Conservation (phyloP, 1,284 basidiomycete genomes). For the Tilletia caries region DNA sequence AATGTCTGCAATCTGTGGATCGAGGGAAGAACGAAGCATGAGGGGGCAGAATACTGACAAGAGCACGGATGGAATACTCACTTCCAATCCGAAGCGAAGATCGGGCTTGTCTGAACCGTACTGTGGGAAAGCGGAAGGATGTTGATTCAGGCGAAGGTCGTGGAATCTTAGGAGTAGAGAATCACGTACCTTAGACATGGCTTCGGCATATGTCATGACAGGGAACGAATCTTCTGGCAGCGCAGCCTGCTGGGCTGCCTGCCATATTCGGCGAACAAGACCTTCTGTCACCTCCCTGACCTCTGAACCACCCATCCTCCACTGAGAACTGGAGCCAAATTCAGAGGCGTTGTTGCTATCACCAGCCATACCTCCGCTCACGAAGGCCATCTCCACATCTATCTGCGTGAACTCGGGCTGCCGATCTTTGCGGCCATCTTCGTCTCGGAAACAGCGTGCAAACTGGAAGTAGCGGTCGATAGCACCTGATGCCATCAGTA, state of each 20-base stretch:
- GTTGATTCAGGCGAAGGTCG: slow-evolving; percentile 43
- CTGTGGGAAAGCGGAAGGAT: not conserved
- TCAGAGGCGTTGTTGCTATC: slow-evolving; percentile 54
- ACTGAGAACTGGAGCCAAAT: slow-evolving; percentile 23
- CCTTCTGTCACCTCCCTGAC: slow-evolving; percentile 41
- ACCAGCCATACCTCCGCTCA: slow-evolving; percentile 63
- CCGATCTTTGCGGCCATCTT: slow-evolving; percentile 86
- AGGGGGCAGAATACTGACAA: not conserved
- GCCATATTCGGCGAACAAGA: slow-evolving; percentile 64
- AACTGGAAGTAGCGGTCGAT: slow-evolving; percentile 87
- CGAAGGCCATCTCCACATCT: slow-evolving; percentile 93
- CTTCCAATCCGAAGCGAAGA: slow-evolving; percentile 78
- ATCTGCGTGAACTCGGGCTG: slow-evolving; percentile 96
- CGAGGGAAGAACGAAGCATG: too few species aligned
- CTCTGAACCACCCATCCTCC: slow-evolving; percentile 65
- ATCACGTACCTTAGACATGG: slow-evolving; percentile 25
- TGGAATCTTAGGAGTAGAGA: slow-evolving; percentile 17
- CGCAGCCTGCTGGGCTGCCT: slow-evolving; percentile 59
- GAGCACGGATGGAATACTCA: slow-evolving; percentile 49
- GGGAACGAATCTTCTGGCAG: slow-evolving; percentile 54
- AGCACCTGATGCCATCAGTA: slow-evolving; percentile 84
- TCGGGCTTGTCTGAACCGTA: slow-evolving; percentile 97
- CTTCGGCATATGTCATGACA: slow-evolving; percentile 41
- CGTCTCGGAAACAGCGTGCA: slow-evolving; percentile 90
- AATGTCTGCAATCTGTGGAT: slow-evolving; percentile 28